Evolutionary conservation across 2,329 filamentous ascomycete genomes (phyloP).

Genomic region (Arthrobotrys musiformis): DNA sequence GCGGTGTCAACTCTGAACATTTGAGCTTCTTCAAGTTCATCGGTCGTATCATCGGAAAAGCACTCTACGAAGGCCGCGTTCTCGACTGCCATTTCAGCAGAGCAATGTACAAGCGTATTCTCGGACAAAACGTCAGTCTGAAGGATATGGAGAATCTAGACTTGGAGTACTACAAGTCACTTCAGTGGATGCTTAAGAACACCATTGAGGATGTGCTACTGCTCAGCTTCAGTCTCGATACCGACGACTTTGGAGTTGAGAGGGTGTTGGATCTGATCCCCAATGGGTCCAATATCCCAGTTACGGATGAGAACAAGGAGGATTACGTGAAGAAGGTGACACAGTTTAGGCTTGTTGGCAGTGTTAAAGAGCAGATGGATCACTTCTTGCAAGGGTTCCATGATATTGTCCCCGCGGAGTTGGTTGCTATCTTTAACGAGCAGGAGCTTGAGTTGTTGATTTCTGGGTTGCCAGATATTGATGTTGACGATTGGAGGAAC

Average conservation of each 20-base stretch:
- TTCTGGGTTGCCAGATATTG: constrained; percentile 95
- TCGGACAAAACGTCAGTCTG: constrained; percentile 92
- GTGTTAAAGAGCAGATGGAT: constrained; percentile 93
- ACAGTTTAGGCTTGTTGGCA: constrained; percentile 89
- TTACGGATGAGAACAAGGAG: constrained; percentile 98
- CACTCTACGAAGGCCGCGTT: constrained; percentile 92
- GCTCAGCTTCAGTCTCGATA: constrained; percentile 93
- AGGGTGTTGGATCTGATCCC: constrained; percentile 86
- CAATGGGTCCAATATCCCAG: constrained; percentile 88
- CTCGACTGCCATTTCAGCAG: constrained; percentile 99
- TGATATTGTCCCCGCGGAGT: constrained; percentile 92
- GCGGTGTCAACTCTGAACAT: constrained; percentile 93
- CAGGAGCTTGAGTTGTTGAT: constrained; percentile 97
- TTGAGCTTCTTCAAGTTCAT: constrained; percentile 99
- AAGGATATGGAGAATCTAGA: constrained; percentile 99
- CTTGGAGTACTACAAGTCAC: constrained; percentile 97
- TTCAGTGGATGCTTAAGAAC: constrained; percentile 98
- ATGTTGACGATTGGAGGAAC: constrained; percentile 98
- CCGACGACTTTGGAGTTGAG: constrained; percentile 91
- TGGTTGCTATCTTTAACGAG: constrained; percentile 98
- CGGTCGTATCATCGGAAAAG: constrained; percentile 96
- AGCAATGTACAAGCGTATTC: constrained; percentile 96
- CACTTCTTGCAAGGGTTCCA: constrained; percentile 96
- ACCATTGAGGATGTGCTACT: constrained; percentile 98
- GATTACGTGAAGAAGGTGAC: constrained; percentile 95